These are phyloP conservation scores for Phyllosticta citribraziliensis DNA, from an alignment of 2,329 filamentous ascomycete genomes.

Conservation along the genomic window DNA sequence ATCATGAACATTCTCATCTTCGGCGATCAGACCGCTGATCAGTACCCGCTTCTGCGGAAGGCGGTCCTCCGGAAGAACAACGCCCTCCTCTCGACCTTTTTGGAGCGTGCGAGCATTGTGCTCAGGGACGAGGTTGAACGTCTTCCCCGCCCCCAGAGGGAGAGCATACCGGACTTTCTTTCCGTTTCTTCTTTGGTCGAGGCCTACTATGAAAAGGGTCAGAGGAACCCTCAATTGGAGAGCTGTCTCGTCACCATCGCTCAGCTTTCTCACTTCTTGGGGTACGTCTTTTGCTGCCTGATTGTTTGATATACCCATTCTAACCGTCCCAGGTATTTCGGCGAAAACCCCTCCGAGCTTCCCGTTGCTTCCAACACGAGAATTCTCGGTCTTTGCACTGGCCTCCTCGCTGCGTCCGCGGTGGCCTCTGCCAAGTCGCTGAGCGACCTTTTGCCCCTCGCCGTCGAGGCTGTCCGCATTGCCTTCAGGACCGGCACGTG, in stretches of 20 bases:
- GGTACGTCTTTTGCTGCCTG: constrained; percentile 40
- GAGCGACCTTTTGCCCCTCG: constrained; percentile 51
- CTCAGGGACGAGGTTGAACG: constrained; percentile 51
- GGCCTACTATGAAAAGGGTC: constrained; percentile 47
- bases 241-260: constrained; percentile 55
- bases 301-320: constrained; percentile 9
- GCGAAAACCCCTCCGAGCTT: constrained; percentile 44
- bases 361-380: constrained; percentile 40
- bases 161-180: constrained; percentile 51
- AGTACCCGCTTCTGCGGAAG: constrained; percentile 50
- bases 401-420: constrained; percentile 59
- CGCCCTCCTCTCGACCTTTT: constrained; percentile 52
- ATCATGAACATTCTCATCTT: constrained; percentile 50
- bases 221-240: constrained; percentile 54
- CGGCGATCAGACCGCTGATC: constrained; percentile 62
- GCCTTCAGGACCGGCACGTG: constrained; percentile 53
- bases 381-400: constrained; percentile 58
- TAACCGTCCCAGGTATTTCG: constrained; percentile 33
- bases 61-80: constrained; percentile 40
- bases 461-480: constrained; percentile 54
- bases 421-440: constrained; percentile 55
- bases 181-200: constrained; percentile 56
- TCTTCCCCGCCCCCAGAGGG: constrained; percentile 47
- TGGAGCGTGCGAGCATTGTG: constrained; percentile 48
- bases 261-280: constrained; percentile 60